These are phyloP conservation scores for Gossypium bickii DNA, from an alignment of 345 rosid species.

Conservation along the genomic window DNA sequence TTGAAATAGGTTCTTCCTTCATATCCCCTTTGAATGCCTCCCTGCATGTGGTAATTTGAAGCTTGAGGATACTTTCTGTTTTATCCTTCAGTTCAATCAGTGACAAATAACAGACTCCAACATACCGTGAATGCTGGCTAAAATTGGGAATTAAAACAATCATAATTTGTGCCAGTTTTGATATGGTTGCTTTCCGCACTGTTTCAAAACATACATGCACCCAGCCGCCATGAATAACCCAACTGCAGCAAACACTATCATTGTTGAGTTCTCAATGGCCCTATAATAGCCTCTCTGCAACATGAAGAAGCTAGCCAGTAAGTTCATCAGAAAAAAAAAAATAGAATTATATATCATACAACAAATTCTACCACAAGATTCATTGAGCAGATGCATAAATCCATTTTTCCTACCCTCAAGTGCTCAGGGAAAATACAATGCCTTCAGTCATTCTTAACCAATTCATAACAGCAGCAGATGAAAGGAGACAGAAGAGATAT, in stretches of 20 bases:
- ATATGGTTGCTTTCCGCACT: conserved; percentile 87
- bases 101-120: conserved; percentile 7
- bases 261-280: conserved; percentile 62
- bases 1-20: neutral
- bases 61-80: neutral
- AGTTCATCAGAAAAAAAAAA: neutral
- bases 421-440: neutral
- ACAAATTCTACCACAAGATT: neutral
- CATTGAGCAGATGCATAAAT: neutral
- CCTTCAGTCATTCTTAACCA: neutral
- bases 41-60: neutral
- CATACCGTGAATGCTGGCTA: conserved; percentile 3
- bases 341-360: neutral
- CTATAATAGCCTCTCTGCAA: conserved; percentile 72
- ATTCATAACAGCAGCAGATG: neutral
- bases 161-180: conserved; percentile 75
- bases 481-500: neutral
- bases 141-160: conserved; percentile 12
- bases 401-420: neutral
- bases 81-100: conserved; percentile 11
- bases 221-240: conserved; percentile 69
- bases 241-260: conserved; percentile 57
- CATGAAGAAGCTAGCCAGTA: conserved; percentile 15
- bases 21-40: neutral
- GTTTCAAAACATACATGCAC: conserved; percentile 75